These are phyloP conservation scores for Geosmithia flava DNA, from an alignment of 2,329 filamentous ascomycete species.

Conservation along the genomic window DNA sequence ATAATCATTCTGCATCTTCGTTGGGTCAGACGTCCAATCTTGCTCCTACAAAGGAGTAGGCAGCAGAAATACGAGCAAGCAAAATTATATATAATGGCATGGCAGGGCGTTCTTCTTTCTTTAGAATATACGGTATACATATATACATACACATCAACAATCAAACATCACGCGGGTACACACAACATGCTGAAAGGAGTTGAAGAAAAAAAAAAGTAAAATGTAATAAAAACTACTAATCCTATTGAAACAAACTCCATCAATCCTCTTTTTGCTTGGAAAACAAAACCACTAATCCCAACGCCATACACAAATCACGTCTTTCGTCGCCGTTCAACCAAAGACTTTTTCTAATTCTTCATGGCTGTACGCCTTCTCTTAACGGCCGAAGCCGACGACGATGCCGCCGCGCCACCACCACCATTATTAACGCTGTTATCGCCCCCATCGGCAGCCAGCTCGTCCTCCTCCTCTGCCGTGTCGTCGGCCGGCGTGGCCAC, in stretches of 20 bases:
- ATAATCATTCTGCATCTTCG: not conserved
- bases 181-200: too few species aligned
- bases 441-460: slow-evolving; percentile 26
- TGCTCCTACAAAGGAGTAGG: not conserved
- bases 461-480: slow-evolving; percentile 37
- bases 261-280: too few species aligned
- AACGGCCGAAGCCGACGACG: slow-evolving; percentile 12
- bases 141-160: not conserved
- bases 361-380: slow-evolving; percentile 2
- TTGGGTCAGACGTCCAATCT: not conserved
- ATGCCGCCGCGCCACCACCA: not conserved
- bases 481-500: slow-evolving; percentile 29
- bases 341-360: not conserved
- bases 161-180: not conserved
- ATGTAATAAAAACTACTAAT: too few species aligned
- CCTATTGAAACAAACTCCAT: too few species aligned
- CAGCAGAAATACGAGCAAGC: not conserved
- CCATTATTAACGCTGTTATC: slow-evolving; percentile 11
- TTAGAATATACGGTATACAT: not conserved
- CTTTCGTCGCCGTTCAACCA: not conserved
- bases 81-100: not conserved
- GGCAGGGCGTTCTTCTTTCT: not conserved
- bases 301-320: not conserved
- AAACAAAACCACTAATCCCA: too few species aligned
- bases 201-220: too few species aligned